Base-by-base conservation (phyloP, 2,329 filamentous ascomycete genomes). In the Fusarium sp. region DNA sequence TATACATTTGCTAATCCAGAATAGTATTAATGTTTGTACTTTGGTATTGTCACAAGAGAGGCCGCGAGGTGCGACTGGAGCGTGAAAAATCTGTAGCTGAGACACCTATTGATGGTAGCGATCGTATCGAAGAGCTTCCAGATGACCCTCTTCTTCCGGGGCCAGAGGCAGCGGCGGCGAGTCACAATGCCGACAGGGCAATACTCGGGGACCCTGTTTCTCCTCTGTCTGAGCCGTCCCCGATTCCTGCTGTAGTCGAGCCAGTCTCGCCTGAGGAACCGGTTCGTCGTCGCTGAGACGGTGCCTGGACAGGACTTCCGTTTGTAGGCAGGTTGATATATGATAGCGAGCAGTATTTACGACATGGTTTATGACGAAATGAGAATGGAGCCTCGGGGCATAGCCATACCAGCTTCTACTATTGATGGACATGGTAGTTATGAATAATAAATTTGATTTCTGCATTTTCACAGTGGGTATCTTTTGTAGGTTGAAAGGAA, bases 1-100 rank as follows among this genome's bases (percentile, higher is more conserved):
- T 30, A 22, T 30, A 11, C 13, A 38, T 26, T 48, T 36, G 20
- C 68, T 72, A 52, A 74, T 38, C 24, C 18, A 11, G 3, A 20
- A 70, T 63, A 93, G 94, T 98, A 62, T 88, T 98, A 22, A 89
- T 99, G 64, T 96, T 98, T 80, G 94, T 97, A 50, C 91, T 98
- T 78, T 99, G 96, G 95, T 99, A 98, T 84, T 98, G 95, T 84
- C 93, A 98, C 84, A 98, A 98, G 85, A 93, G 96, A 61, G 96
- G 96, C 44, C 91, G 91, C 50, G 96, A 99, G 84, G 91, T 91
- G 12, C 90, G 96, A 57, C 89, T 98, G 18, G 92, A 93, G 79
- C 89, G 82, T 57, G 88, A 90, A 78, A 84, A 83, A 59, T 75
- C 81, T 3, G 82, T 79, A 17, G 77, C 79, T 3, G 83, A 82